Evolutionary conservation across 2,329 filamentous ascomycete genomes (phyloP), one percentile per base, ranked within the genome.

Genomic region (Penicillium hordei): DNA sequence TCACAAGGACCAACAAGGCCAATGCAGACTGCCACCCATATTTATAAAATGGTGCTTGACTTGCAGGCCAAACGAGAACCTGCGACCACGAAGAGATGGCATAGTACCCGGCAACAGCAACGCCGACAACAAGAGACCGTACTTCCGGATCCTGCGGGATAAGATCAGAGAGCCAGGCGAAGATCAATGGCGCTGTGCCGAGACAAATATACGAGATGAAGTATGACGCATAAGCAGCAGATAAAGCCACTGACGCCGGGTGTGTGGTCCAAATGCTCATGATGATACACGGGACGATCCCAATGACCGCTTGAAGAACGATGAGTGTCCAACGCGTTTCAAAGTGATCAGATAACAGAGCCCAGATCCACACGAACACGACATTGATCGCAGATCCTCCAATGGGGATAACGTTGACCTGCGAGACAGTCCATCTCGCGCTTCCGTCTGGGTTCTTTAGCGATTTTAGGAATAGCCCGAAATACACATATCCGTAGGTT

Each of bases 281-380:
- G n/a, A 78, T 79, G 31, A 82, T 80, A 53, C 75, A 76, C 1
- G 78, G 77, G 3, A 82, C 70, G 3, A 82, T 68, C 1, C 77
- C 80, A 48, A 83, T 81, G 2, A 76, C 50, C 19, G 72, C 77
- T 68, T 83, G 81, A 2, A 71, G 63, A 7, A 83, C 70, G 31
- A 83, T 79, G 6, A 83, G 70, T 0, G 75, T 76, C 81, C 81
- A 83, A 23, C 82, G 70, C 0, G 80, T 82, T 38, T 75, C 74
- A 1, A 83, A 62, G 9, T 76, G 65, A 65, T 83, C 81, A 0
- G 81, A 83, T 0, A 82, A 64, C 2, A 82, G 74, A 0, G 81
- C 81, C 81, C 81, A 83, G 13, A 82, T 74, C 81, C 81, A 83
- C 1, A 83, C 81, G 54, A 80, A 81, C 0, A 77, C 71, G 2